Percentiles rank a stretch among this genome's conserved stretches.
Evolutionary conservation across 805 yeast genomes (phyloP).

Genomic region (Ogataea polymorpha): DNA sequence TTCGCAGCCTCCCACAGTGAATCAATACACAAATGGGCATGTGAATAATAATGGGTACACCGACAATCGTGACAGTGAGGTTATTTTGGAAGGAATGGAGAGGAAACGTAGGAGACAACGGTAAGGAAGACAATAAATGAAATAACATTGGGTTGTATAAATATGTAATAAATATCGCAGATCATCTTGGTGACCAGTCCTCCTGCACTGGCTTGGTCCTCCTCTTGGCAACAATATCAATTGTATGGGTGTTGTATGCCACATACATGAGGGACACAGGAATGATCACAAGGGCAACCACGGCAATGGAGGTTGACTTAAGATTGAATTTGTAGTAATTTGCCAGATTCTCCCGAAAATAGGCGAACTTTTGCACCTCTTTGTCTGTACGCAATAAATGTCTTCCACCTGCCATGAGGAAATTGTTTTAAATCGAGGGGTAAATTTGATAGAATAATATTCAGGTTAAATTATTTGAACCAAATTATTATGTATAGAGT

Average conservation of each 20-base stretch:
- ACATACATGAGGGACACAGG: slow-evolving; percentile 33
- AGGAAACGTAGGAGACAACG: neutral
- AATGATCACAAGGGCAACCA: slow-evolving; percentile 30
- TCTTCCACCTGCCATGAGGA: slow-evolving; percentile 33
- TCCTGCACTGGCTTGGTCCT: slow-evolving; percentile 30
- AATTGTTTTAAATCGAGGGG: slow-evolving; percentile 5
- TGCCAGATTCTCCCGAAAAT: slow-evolving; percentile 31
- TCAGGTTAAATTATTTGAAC: neutral
- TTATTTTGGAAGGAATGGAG: neutral
- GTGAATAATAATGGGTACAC: slow-evolving; percentile 1
- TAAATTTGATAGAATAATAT: slow-evolving; percentile 1
- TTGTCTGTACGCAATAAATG: slow-evolving; percentile 32
- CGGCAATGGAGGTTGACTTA: slow-evolving; percentile 28
- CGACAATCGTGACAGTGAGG: neutral
- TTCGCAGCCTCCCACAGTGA: neutral
- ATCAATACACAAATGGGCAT: neutral
- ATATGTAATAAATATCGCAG: too few species aligned
- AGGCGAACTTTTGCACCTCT: slow-evolving; percentile 31
- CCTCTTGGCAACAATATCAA: slow-evolving; percentile 28
- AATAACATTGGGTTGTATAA: slow-evolving; percentile 14
- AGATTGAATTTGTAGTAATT: slow-evolving; percentile 31
- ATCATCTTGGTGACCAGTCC: neutral
- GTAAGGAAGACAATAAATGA: slow-evolving; percentile 5
- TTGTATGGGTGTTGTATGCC: slow-evolving; percentile 31
- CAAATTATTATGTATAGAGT: slow-evolving; percentile 1